Conservation (phyloP, 2,329 filamentous ascomycete genomes). For the Anthostomella pinea region DNA sequence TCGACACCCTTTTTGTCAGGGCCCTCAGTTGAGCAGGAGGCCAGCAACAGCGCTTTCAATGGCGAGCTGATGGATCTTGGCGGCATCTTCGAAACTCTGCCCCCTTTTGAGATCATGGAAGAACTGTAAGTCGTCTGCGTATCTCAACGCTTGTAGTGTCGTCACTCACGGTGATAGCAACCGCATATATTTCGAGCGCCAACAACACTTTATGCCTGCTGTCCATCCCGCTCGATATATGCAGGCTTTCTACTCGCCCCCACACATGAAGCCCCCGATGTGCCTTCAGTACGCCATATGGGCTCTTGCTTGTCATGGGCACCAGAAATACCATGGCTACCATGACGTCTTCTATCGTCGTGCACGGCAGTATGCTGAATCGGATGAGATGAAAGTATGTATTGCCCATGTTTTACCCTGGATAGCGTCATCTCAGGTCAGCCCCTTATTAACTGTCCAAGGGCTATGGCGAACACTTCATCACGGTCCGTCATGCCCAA, state of each 20-base stretch:
- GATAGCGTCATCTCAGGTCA: not conserved
- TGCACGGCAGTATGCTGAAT: conserved; percentile 77
- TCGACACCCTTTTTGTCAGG: conserved; percentile 12
- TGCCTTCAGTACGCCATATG: conserved; percentile 87
- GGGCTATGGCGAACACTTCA: conserved; percentile 75
- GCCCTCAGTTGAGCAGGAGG: conserved; percentile 13
- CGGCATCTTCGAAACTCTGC: conserved; percentile 78
- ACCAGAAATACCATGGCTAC: conserved; percentile 68
- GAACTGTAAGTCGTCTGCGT: conserved; percentile 60
- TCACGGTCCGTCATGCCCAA: conserved; percentile 78
- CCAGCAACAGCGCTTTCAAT: conserved; percentile 7
- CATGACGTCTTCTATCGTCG: conserved; percentile 79
- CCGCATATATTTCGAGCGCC: conserved; percentile 70
- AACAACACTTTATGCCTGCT: conserved; percentile 71
- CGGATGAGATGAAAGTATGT: conserved; percentile 76
- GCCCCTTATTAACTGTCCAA: conserved; percentile 22
- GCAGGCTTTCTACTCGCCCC: conserved; percentile 67
- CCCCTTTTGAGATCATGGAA: conserved; percentile 74
- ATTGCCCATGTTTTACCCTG: not conserved
- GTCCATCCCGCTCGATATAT: conserved; percentile 75
- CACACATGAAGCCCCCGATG: conserved; percentile 75
- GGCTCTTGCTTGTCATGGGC: conserved; percentile 70
- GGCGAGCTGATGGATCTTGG: conserved; percentile 67
- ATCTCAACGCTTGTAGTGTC: conserved; percentile 2
- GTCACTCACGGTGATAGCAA: conserved; percentile 48